A percentile compares a stretch with the other conserved stretches of the same genome.
These are phyloP conservation scores for Ceratocystis smalleyi DNA, from an alignment of 2,329 filamentous ascomycete genomes.

Conservation along the genomic window DNA sequence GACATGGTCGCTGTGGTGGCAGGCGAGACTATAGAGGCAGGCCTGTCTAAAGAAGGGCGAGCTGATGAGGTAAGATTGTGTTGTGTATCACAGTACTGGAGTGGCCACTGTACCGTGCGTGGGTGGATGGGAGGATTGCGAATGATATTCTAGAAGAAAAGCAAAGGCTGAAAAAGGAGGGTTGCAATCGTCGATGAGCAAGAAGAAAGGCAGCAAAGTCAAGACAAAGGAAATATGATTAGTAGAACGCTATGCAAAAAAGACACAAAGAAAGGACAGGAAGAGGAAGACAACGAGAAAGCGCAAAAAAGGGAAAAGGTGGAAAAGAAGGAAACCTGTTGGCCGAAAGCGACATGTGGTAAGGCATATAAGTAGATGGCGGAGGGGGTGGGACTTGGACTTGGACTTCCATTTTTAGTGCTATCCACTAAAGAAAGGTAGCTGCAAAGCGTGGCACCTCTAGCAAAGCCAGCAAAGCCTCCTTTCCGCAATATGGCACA, in stretches of 20 bases:
- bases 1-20: slow-evolving; percentile 1
- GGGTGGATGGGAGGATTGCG: background rate
- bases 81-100: too few relatives aligned
- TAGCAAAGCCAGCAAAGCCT: background rate
- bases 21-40: background rate
- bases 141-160: background rate
- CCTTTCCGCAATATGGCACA: background rate
- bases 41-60: background rate
- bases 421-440: background rate
- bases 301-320: background rate
- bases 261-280: background rate
- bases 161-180: background rate
- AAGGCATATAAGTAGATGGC: slow-evolving; percentile 3
- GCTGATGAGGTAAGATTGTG: background rate
- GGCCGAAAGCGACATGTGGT: background rate
- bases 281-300: background rate
- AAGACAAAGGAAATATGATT: background rate
- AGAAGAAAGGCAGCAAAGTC: background rate
- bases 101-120: background rate
- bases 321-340: background rate
- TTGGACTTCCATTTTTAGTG: background rate
- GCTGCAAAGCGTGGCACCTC: background rate
- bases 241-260: background rate
- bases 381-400: background rate
- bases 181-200: background rate